Evolutionary conservation across 768 basidiomycete species (phyloP).

Genomic region (Lyophyllum semitale): DNA sequence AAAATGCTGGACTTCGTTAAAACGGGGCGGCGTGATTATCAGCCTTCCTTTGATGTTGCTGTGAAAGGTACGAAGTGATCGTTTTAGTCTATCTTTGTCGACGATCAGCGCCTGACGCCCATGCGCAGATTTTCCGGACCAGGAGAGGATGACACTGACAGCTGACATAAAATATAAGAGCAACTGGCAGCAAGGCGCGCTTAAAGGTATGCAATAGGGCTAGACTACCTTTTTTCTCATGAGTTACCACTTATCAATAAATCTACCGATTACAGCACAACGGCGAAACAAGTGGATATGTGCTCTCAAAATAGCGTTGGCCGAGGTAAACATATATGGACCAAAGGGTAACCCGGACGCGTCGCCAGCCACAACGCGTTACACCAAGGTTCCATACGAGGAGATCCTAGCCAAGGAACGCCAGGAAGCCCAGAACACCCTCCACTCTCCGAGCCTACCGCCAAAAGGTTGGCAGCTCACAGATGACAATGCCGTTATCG

Average conservation of each 20-base stretch:
- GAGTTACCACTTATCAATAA: conserved; percentile 5
- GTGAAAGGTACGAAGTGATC: conserved; percentile 52
- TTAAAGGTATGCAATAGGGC: conserved; percentile 50
- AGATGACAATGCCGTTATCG: conserved; percentile 52
- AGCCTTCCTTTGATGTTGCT: conserved; percentile 71
- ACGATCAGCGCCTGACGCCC: conserved; percentile 4
- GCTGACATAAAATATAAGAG: conserved; percentile 90
- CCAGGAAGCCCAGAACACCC: conserved; percentile 27
- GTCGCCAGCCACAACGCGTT: conserved; percentile 54
- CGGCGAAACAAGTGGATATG: conserved; percentile 93
- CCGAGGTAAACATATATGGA: conserved; percentile 72
- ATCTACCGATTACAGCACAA: conserved; percentile 46
- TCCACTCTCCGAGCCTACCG: conserved; percentile 27
- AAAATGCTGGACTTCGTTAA: conserved; percentile 82
- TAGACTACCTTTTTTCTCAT: not conserved
- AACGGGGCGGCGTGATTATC: conserved; percentile 72
- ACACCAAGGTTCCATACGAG: conserved; percentile 77
- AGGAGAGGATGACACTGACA: conserved; percentile 73
- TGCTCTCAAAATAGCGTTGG: conserved; percentile 73
- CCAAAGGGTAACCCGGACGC: conserved; percentile 59
- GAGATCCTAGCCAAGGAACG: conserved; percentile 46
- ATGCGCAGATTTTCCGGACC: conserved; percentile 70
- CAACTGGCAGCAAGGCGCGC: conserved; percentile 78
- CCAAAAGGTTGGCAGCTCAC: conserved; percentile 50
- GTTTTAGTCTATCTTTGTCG: not conserved